Conservation (phyloP, 768 basidiomycete species). For the Dendrothele bispora region DNA sequence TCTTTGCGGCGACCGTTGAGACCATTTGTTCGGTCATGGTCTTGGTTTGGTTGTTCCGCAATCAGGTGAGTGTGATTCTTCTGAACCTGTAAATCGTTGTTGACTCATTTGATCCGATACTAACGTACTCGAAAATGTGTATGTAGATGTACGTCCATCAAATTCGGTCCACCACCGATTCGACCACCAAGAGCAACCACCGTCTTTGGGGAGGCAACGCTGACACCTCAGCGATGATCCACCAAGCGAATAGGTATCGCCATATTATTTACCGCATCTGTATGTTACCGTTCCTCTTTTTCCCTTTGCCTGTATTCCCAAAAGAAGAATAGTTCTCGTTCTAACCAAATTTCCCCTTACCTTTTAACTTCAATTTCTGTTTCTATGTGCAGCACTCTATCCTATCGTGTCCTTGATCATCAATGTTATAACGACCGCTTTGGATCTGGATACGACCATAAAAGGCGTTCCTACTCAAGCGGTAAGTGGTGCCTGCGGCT, state of each 20-base stretch:
- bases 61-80: slow-evolving; percentile 16
- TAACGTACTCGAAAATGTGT: not conserved
- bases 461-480: slow-evolving; percentile 13
- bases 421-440: slow-evolving; percentile 17
- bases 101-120: not conserved
- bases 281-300: not conserved
- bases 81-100: too few relatives aligned
- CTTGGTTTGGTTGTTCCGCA: slow-evolving; percentile 17
- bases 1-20: slow-evolving; percentile 19
- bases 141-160: not conserved
- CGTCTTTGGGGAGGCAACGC: not conserved
- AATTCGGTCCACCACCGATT: not conserved
- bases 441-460: slow-evolving; percentile 21
- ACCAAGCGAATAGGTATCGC: slow-evolving; percentile 8
- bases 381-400: slow-evolving; percentile 15
- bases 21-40: slow-evolving; percentile 16
- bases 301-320: too few relatives aligned
- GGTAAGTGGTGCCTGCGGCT: slow-evolving; percentile 3
- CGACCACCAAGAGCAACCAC: not conserved
- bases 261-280: slow-evolving; percentile 14
- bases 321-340: too few relatives aligned
- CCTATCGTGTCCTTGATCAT: slow-evolving; percentile 21
- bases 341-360: too few relatives aligned
- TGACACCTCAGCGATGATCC: not conserved
- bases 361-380: not conserved